Evolutionary conservation across 768 basidiomycete species (phyloP).

Genomic region (Cyathus striatus): DNA sequence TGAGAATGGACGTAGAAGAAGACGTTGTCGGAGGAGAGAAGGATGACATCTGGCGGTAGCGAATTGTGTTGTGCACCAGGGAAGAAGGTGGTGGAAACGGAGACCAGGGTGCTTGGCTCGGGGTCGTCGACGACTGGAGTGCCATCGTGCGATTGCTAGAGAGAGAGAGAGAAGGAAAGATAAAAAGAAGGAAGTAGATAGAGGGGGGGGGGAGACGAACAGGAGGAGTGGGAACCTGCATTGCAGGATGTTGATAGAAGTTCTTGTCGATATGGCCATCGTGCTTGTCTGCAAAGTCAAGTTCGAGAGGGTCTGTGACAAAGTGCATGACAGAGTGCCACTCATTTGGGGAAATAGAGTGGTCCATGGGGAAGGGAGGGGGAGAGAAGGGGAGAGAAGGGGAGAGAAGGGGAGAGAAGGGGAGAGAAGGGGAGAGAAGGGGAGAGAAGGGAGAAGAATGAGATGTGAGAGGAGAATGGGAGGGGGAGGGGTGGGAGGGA

Average conservation of each 20-base stretch:
- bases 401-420: constrained; percentile 5
- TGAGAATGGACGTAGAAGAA: constrained; percentile 79
- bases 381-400: constrained; percentile 8
- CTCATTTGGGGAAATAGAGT: constrained; percentile 22
- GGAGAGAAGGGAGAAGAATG: background rate
- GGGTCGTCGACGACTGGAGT: constrained; percentile 34
- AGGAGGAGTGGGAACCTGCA: constrained; percentile 63
- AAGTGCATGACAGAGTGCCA: constrained; percentile 65
- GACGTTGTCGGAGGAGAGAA: constrained; percentile 71
- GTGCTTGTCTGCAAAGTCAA: constrained; percentile 32
- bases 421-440: constrained; percentile 1
- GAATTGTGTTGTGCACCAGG: constrained; percentile 59
- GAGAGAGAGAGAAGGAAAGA: constrained; percentile 1
- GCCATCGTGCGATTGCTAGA: constrained; percentile 41
- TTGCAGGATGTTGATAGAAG: constrained; percentile 1
- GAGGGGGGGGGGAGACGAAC: constrained; percentile 54
- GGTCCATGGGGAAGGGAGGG: constrained; percentile 28
- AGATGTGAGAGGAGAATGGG: too few relatives aligned
- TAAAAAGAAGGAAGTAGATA: constrained; percentile 26
- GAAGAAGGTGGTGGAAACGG: constrained; percentile 80
- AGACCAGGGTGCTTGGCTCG: constrained; percentile 45
- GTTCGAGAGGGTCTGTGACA: constrained; percentile 42
- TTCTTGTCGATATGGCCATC: constrained; percentile 8
- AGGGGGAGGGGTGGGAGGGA: too few relatives aligned
- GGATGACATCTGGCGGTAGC: constrained; percentile 55